Evolutionary conservation across 352 stramenopile species (phyloP).

Genomic region (Pythium brassicae): DNA sequence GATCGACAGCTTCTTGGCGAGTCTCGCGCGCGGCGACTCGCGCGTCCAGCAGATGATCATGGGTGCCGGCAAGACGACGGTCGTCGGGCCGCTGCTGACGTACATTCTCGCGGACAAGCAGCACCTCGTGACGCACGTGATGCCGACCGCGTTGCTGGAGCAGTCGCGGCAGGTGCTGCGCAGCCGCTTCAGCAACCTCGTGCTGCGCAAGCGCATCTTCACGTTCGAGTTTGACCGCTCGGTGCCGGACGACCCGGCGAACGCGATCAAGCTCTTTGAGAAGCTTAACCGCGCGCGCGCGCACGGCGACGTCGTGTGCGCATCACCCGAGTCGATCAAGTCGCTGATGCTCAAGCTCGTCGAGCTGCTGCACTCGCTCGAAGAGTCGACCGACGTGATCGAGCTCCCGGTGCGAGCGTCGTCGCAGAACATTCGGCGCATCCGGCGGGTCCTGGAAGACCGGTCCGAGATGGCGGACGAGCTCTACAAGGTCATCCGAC

Average conservation of each 20-base stretch:
- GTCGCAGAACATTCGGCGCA: conserved; percentile 69
- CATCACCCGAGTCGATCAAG: conserved; percentile 98
- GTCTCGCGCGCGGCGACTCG: conserved; percentile 64
- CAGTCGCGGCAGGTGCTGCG: conserved; percentile 97
- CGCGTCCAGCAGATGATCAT: conserved; percentile 99
- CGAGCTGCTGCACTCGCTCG: conserved; percentile 89
- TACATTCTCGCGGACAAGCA: conserved; percentile 96
- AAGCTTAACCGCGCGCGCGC: conserved; percentile 90
- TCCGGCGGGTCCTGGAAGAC: conserved; percentile 67
- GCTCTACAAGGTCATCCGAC: conserved; percentile 78
- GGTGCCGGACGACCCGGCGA: conserved; percentile 75
- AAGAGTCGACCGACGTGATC: conserved; percentile 76
- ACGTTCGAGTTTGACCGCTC: conserved; percentile 98
- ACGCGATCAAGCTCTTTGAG: conserved; percentile 58
- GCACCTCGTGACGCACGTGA: conserved; percentile 96
- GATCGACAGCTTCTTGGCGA: conserved; percentile 97
- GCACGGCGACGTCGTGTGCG: conserved; percentile 95
- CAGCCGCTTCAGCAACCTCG: conserved; percentile 95
- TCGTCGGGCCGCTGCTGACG: conserved; percentile 97
- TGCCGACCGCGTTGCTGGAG: conserved; percentile 97
- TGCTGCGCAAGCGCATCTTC: conserved; percentile 98
- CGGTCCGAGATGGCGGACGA: conserved; percentile 88
- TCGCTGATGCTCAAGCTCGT: conserved; percentile 99
- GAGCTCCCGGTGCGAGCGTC: conserved; percentile 46
- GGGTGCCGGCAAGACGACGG: conserved; percentile 99